Base-by-base conservation (phyloP, 129 eudicot genomes). In the Flaveria sonorensis region DNA sequence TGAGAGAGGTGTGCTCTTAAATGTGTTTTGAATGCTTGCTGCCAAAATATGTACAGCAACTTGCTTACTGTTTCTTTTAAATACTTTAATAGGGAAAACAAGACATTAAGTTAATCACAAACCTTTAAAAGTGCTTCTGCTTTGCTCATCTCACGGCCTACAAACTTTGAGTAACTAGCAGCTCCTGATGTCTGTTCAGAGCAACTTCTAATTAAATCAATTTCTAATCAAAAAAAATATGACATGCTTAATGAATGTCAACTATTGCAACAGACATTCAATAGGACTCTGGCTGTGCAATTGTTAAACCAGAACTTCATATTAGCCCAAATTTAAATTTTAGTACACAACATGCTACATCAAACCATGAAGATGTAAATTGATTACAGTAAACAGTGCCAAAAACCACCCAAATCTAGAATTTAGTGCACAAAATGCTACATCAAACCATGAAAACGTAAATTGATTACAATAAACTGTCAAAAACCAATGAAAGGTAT, bases 101-200 rank as follows among this genome's bases (percentile, higher is more conserved):
- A 52, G 70, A 43, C 14, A 45, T 8, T 66, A 63, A 32, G 50
- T 61, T 46, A 68, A 72, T 32, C 28, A 69, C 66, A 71, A 46
- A 90, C 98, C 96, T 93, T 93, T 72, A 93, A 75, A 71, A 93
- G 89, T 47, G 98, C 97, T 83, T 93, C 98, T 14, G 98, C 98
- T 91, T 93, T 93, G 89, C 98, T 93, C 98, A 93, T 93, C 77
- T 93, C 98, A 70, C 97, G 96, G 74, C 91, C 86, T 40, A 93
- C 96, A 78, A 85, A 93, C 68, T 93, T 93, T 40, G 98, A 84
- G 85, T 93, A 93, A 81, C 90, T 90, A 46, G 96, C 92, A 80
- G 93, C 96, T 69, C 96, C 95, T 28, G 98, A 82, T 57, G 92
- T 86, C 98, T 91, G 87, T 72, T 60, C 55, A 81, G 39, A 86